Percentiles rank a stretch among this genome's conserved stretches.
These are phyloP conservation scores for Coemansia furcata DNA, from an alignment of 192 early-diverging fungal genomes.

Conservation along the genomic window DNA sequence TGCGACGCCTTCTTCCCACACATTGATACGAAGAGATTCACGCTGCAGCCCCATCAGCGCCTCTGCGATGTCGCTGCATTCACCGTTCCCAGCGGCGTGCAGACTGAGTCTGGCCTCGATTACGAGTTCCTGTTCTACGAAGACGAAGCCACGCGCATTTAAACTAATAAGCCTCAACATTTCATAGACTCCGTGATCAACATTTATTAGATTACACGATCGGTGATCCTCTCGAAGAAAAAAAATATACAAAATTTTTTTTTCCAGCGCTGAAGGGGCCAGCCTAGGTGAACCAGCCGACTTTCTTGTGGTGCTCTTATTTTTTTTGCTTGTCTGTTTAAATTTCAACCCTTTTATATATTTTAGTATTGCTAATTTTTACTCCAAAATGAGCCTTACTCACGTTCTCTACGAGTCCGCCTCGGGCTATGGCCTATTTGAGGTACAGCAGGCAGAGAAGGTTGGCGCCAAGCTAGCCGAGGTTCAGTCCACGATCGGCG, in stretches of 20 bases:
- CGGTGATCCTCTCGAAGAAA: background rate
- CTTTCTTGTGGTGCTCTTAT: conserved; percentile 3
- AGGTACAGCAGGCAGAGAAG: conserved; percentile 90
- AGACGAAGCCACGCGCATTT: conserved; percentile 1
- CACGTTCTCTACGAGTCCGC: conserved; percentile 90
- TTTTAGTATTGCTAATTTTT: background rate
- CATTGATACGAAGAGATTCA: conserved; percentile 46
- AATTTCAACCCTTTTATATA: background rate
- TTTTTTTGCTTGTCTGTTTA: background rate
- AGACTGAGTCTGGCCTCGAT: conserved; percentile 56
- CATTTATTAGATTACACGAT: background rate
- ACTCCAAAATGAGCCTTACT: conserved; percentile 24
- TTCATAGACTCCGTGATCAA: background rate
- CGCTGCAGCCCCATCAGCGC: conserved; percentile 50
- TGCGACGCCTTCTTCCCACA: conserved; percentile 82
- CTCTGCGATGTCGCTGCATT: conserved; percentile 49
- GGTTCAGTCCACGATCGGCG: conserved; percentile 77
- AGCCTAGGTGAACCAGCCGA: background rate
- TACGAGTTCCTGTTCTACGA: conserved; percentile 63
- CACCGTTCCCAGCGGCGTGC: conserved; percentile 40
- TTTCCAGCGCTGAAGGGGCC: background rate
- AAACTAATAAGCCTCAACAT: background rate
- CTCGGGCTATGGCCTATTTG: conserved; percentile 95
- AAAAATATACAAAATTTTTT: background rate
- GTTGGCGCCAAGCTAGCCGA: conserved; percentile 91